Evolutionary conservation across 371 early-diverging fungal genomes (phyloP).

Genomic region (Mucor racemosus): DNA sequence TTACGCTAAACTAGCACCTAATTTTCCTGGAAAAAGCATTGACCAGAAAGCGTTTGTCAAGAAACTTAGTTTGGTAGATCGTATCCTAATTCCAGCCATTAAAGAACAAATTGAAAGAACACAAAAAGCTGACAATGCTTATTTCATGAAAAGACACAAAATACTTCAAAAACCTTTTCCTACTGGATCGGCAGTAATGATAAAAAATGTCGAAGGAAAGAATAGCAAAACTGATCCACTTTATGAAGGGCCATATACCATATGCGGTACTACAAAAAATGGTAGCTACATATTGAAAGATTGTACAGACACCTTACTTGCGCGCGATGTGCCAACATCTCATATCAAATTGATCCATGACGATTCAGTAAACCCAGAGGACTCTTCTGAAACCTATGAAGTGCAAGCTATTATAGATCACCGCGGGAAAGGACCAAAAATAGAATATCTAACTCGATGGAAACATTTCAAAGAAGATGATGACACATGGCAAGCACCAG

Average conservation of each 20-base stretch:
- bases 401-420: conserved; percentile 5
- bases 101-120: background rate
- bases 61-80: background rate
- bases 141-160: conserved; percentile 8
- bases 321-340: background rate
- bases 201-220: no score
- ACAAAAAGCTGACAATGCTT: conserved; percentile 6
- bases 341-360: background rate
- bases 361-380: background rate
- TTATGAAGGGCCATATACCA: conserved; percentile 1
- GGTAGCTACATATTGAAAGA: conserved; percentile 10
- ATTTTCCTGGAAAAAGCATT: no score
- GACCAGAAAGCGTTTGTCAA: background rate
- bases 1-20: no score
- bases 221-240: conserved; percentile 1
- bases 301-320: background rate
- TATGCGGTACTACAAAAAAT: background rate
- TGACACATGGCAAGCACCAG: no score
- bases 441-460: conserved; percentile 1
- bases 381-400: background rate
- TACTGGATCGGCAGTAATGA: background rate
- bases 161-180: conserved; percentile 1
- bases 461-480: background rate
- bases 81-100: background rate
- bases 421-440: background rate